Percentiles rank a stretch among this genome's conserved stretches.
These are phyloP conservation scores for Trichosporon faecale DNA, from an alignment of 1,284 basidiomycete genomes.

Conservation along the genomic window DNA sequence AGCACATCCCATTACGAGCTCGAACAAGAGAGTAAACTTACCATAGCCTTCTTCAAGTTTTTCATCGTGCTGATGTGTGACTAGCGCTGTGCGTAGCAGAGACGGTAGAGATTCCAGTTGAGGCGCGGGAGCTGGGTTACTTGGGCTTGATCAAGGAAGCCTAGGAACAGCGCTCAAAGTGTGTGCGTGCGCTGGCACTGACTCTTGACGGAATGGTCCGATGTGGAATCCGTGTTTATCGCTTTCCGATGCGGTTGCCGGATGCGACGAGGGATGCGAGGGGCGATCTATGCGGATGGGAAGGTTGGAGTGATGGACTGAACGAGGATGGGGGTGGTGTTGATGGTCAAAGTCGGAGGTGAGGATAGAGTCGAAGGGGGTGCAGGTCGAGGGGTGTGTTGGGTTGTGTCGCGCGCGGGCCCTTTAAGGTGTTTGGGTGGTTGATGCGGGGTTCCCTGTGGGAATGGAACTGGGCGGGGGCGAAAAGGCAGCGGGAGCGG, in stretches of 20 bases:
- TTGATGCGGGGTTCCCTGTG: conserved; percentile 10
- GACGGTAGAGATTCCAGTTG: not conserved
- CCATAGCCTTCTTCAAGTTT: conserved; percentile 82
- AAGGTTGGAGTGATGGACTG: not conserved
- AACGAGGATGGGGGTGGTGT: not conserved
- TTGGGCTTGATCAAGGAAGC: not conserved
- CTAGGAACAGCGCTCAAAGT: conserved; percentile 4
- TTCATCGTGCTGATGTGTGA: conserved; percentile 63
- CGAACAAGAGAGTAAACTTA: conserved; percentile 47
- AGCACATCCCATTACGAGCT: conserved; percentile 7
- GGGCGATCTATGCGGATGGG: not conserved
- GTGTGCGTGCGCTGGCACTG: conserved; percentile 10
- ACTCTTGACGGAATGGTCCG: conserved; percentile 5
- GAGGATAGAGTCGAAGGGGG: not conserved
- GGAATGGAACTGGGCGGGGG: conserved; percentile 2
- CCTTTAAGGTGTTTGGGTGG: conserved; percentile 7
- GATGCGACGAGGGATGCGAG: not conserved
- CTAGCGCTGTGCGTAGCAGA: not conserved
- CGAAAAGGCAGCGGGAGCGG: not conserved
- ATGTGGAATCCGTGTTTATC: not conserved
- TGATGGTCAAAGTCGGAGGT: conserved; percentile 9
- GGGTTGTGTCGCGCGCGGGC: conserved; percentile 7
- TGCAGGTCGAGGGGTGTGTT: not conserved
- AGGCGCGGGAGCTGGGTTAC: conserved; percentile 5
- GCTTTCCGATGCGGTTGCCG: not conserved